Evolutionary conservation across 1,284 basidiomycete genomes (phyloP).

Genomic region (Taiwanofungus camphoratus): DNA sequence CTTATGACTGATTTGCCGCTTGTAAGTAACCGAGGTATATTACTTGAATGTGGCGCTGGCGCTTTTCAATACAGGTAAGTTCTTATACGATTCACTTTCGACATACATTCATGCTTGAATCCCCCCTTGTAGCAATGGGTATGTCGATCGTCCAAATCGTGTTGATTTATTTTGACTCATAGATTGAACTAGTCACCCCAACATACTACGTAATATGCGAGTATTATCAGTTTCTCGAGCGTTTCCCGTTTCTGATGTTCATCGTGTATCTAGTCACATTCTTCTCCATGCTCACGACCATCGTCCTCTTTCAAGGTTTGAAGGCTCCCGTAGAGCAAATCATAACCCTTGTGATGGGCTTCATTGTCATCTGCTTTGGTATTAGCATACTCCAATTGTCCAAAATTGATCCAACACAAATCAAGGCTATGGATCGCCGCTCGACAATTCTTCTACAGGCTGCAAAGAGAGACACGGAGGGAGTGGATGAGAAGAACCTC

Average conservation of each 20-base stretch:
- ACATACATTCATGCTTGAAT: slow-evolving; percentile 12
- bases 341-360: slow-evolving; percentile 88
- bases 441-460: slow-evolving; percentile 84
- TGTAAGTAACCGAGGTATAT: slow-evolving; percentile 82
- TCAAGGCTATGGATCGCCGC: slow-evolving; percentile 75
- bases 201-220: slow-evolving; percentile 84
- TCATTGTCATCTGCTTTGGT: slow-evolving; percentile 83
- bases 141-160: slow-evolving; percentile 12
- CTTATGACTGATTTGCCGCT: not conserved
- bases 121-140: slow-evolving; percentile 65
- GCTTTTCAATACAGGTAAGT: slow-evolving; percentile 84
- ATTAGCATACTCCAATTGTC: slow-evolving; percentile 96
- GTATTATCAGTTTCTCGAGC: slow-evolving; percentile 17
- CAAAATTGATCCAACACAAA: slow-evolving; percentile 78
- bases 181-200: slow-evolving; percentile 59
- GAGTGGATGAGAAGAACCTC: slow-evolving; percentile 52
- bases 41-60: slow-evolving; percentile 97
- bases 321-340: slow-evolving; percentile 72
- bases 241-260: too few species aligned
- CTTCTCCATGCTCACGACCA: slow-evolving; percentile 83
- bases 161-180: slow-evolving; percentile 12
- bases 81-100: slow-evolving; percentile 2
- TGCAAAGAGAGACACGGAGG: slow-evolving; percentile 59
- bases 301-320: slow-evolving; percentile 88
- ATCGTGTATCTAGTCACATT: slow-evolving; percentile 59